Conservation (phyloP, 352 stramenopile genomes). For the Phytophthora sojae region DNA sequence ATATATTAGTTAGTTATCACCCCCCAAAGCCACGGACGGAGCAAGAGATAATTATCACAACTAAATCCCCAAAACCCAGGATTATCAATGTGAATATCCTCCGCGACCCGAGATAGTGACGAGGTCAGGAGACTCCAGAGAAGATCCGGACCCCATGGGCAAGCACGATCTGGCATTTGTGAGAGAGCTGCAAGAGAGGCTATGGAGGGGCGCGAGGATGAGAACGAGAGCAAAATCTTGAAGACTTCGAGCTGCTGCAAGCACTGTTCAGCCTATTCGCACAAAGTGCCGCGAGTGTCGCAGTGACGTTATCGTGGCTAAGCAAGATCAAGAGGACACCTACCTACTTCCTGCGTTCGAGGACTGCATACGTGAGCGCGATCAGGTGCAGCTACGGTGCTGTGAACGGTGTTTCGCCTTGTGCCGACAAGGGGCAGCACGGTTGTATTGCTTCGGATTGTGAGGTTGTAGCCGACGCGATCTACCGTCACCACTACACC, state of each 20-base stretch:
- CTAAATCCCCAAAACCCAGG: too few relatives aligned
- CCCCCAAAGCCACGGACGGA: too few relatives aligned
- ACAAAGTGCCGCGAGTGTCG: conserved; percentile 77
- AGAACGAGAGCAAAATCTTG: conserved; percentile 46
- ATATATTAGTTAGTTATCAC: too few relatives aligned
- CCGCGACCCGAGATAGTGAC: conserved; percentile 92
- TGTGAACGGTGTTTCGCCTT: conserved; percentile 92
- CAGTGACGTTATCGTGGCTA: conserved; percentile 88
- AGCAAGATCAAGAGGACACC: conserved; percentile 90
- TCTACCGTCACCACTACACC: conserved; percentile 84
- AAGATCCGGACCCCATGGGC: conserved; percentile 89
- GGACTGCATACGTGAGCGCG: conserved; percentile 81
- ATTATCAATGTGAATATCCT: conserved; percentile 95
- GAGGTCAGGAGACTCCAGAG: conserved; percentile 89
- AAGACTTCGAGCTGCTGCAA: conserved; percentile 92
- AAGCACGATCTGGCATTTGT: conserved; percentile 90
- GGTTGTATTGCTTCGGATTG: conserved; percentile 95
- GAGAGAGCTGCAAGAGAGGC: conserved; percentile 79
- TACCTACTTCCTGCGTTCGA: conserved; percentile 91
- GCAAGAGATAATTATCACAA: too few relatives aligned
- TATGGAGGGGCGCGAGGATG: conserved; percentile 28
- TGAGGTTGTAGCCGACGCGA: conserved; percentile 85
- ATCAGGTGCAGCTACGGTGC: conserved; percentile 97
- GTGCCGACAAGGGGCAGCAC: conserved; percentile 85
- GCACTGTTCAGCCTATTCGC: conserved; percentile 93